Evolutionary conservation across 495 filamentous ascomycete species (phyloP).

Genomic region (Eremomyces bilateralis): DNA sequence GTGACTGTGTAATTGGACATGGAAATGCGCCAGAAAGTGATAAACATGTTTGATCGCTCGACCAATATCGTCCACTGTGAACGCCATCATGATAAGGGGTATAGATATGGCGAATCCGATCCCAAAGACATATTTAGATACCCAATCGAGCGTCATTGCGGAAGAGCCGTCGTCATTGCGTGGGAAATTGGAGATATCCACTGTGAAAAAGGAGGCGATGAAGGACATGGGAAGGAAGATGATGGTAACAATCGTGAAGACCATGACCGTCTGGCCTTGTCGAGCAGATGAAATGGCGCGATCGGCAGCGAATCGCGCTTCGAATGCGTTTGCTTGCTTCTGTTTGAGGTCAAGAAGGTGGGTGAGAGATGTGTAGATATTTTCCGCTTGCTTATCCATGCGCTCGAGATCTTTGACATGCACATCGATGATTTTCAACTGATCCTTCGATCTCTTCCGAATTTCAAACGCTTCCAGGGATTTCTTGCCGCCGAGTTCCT

Average conservation of each 20-base stretch:
- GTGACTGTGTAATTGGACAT: too few relatives aligned
- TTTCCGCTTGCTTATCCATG: slow-evolving; percentile 46
- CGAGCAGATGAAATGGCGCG: slow-evolving; percentile 39
- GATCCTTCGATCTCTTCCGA: slow-evolving; percentile 35
- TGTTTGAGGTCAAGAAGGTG: slow-evolving; percentile 41
- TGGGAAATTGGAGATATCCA: slow-evolving; percentile 36
- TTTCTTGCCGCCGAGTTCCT: slow-evolving; percentile 26
- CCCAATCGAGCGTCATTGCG: slow-evolving; percentile 29
- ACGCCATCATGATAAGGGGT: slow-evolving; percentile 35
- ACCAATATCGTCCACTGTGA: slow-evolving; percentile 35
- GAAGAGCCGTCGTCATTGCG: slow-evolving; percentile 12
- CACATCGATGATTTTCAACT: slow-evolving; percentile 36
- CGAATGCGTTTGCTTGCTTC: slow-evolving; percentile 51
- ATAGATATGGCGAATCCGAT: slow-evolving; percentile 45
- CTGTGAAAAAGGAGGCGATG: slow-evolving; percentile 44
- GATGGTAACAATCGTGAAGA: slow-evolving; percentile 54
- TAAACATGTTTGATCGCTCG: too few relatives aligned
- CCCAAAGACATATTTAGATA: slow-evolving; percentile 42
- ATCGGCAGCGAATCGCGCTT: slow-evolving; percentile 45
- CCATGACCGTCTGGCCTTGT: slow-evolving; percentile 55
- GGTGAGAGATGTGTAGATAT: slow-evolving; percentile 39
- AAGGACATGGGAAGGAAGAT: slow-evolving; percentile 47
- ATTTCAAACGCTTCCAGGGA: slow-evolving; percentile 26
- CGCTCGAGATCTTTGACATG: slow-evolving; percentile 41
- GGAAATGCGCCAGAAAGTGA: too few relatives aligned